phyloP scores from a whole-genome alignment of 176 grass and related monocot genomes.

The Thinopyrum elongatum region DNA sequence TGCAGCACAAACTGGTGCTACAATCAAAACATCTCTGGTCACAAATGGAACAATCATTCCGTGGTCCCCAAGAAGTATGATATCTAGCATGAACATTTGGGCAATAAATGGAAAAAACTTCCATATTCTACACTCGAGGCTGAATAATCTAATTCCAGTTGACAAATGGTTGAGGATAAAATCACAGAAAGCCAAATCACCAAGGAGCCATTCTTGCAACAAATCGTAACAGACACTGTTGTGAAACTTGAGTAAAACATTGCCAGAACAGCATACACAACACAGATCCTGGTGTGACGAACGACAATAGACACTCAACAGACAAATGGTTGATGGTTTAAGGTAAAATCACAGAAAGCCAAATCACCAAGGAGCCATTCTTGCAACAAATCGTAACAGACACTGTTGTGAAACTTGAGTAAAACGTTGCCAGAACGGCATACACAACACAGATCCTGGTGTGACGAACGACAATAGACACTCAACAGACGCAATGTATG shows the following conservation, averaged over 20 bases:
- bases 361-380: too few relatives aligned
- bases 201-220: too few relatives aligned
- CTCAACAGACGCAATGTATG: background rate
- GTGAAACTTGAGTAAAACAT: too few relatives aligned
- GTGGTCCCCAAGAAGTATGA: background rate
- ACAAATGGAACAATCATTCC: constrained; percentile 21
- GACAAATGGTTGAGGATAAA: too few relatives aligned
- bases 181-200: too few relatives aligned
- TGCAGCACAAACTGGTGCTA: too few relatives aligned
- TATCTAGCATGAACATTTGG: too few relatives aligned
- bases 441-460: background rate
- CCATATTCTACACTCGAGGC: background rate
- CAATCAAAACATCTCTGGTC: background rate
- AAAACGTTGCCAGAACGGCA: background rate
- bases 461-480: background rate
- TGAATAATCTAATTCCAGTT: too few relatives aligned
- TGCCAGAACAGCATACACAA: background rate
- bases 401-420: background rate
- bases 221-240: background rate
- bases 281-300: background rate
- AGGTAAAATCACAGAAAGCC: too few relatives aligned
- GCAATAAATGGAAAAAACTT: too few relatives aligned
- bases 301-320: background rate
- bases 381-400: too few relatives aligned
- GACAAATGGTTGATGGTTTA: too few relatives aligned